phyloP scores from a whole-genome alignment of 192 early-diverging fungal species.

The Podila minutissima region DNA sequence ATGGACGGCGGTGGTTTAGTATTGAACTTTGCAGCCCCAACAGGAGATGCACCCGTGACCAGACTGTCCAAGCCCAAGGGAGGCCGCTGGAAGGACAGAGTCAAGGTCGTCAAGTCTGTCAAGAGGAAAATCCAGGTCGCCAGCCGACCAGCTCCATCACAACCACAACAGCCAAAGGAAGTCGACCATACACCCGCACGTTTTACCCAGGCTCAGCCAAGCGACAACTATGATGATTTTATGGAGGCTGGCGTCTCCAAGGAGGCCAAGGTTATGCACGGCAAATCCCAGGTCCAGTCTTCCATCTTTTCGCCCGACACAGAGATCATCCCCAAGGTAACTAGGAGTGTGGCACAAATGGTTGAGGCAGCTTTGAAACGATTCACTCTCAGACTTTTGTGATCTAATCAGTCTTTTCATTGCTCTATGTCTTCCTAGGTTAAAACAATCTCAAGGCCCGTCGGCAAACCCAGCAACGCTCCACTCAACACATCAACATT shows the following conservation, averaged over 20 bases:
- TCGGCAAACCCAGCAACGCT: constrained; percentile 59
- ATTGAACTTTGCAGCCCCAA: constrained; percentile 34
- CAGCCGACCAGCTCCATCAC: not conserved
- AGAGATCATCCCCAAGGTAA: constrained; percentile 54
- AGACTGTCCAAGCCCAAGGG: constrained; percentile 42
- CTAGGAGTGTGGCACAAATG: not conserved
- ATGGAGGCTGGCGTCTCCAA: constrained; percentile 13
- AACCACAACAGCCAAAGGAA: constrained; percentile 2
- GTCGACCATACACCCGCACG: constrained; percentile 2
- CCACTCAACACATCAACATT: constrained; percentile 69
- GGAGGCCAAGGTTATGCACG: constrained; percentile 53
- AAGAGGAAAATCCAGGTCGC: constrained; percentile 19
- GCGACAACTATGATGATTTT: constrained; percentile 23
- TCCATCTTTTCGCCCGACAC: constrained; percentile 87
- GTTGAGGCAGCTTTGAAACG: not conserved
- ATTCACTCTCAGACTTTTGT: constrained; percentile 3
- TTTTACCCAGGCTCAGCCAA: constrained; percentile 2
- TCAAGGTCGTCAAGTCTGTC: constrained; percentile 42
- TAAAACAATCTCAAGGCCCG: constrained; percentile 33
- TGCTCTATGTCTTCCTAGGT: constrained; percentile 9
- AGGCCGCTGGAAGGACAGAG: constrained; percentile 54
- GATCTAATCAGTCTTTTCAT: constrained; percentile 20
- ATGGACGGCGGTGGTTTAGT: constrained; percentile 51
- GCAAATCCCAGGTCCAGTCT: constrained; percentile 77
- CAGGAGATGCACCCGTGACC: constrained; percentile 14